Base-by-base conservation (phyloP, 2,329 filamentous ascomycete species). In the Plenodomus tracheiphilus region DNA sequence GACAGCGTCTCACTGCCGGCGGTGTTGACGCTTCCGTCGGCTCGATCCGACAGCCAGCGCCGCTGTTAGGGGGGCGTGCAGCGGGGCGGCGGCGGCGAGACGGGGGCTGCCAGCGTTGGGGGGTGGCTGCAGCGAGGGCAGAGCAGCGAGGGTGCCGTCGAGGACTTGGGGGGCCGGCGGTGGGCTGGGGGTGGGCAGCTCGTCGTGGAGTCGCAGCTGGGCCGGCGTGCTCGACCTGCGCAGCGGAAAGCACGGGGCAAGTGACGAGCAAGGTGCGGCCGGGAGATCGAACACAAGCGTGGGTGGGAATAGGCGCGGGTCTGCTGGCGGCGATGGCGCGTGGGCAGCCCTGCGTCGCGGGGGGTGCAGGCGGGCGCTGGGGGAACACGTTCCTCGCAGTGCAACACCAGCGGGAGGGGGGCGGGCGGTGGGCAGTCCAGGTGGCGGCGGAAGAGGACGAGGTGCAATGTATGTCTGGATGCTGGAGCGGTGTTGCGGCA, bases 21-120 rank as follows among this genome's bases (percentile, higher is more conserved):
- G 49, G 51, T 55, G 55, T 55, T 53, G 52, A 57, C 49, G 61
- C 49, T 56, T 56, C 41, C 49, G 62, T 64, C 58, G 54, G 61
- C 41, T 49, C 35, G 43, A 45, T 45, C 48, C 53, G 56, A 47
- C 49, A 54, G 45, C 41, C 55, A 56, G 58, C 51, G 28, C 28
- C 28, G 28, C 28, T 54, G 48, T 46, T 45, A 55, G 53, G 53
- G 47, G 53, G 51, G 48, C 45, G 52, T 43, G 49, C 48, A 47
- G 22, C 43, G 51, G 46, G 49, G 53, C 36, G 35, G 36, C 37
- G 39, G 53, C 50, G 36, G 28, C 28, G 28, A 34, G 49, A 30
- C 20, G 40, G 32, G 17, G 43, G 49, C 28, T 46, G 56, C 51
- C 53, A 53, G 55, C 47, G 51, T 47, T 44, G 46, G 13, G 18